These are phyloP conservation scores for Lachancea lanzarotensis DNA, from an alignment of 805 yeast species.

Conservation along the genomic window DNA sequence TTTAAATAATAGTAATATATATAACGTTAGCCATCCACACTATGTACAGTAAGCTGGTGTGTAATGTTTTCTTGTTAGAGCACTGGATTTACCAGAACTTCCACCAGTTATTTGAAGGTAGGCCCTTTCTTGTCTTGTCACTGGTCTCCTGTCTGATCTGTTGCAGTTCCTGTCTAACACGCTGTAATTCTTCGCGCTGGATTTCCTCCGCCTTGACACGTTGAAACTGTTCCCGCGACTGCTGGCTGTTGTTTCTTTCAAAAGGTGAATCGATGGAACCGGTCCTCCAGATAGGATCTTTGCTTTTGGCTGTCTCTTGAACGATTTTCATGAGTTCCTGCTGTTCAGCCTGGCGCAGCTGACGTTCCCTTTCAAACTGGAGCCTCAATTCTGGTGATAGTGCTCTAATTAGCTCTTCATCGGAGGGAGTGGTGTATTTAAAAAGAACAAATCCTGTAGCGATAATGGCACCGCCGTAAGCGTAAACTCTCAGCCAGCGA, in stretches of 20 bases:
- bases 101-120: conserved; percentile 33
- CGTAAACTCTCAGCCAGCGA: conserved; percentile 53
- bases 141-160: conserved; percentile 36
- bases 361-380: conserved; percentile 61
- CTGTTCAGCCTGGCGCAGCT: conserved; percentile 60
- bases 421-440: conserved; percentile 77
- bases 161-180: conserved; percentile 34
- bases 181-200: conserved; percentile 30
- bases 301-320: conserved; percentile 52
- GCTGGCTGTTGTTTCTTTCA: conserved; percentile 36
- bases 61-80: neutral
- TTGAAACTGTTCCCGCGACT: conserved; percentile 37
- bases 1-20: neutral
- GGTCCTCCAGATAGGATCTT: conserved; percentile 80
- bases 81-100: conserved; percentile 20
- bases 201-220: conserved; percentile 32
- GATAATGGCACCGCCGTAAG: conserved; percentile 59
- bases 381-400: conserved; percentile 80
- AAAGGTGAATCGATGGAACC: conserved; percentile 66
- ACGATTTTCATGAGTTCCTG: conserved; percentile 63
- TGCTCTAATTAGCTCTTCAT: conserved; percentile 64
- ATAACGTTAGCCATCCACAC: neutral
- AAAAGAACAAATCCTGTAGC: conserved; percentile 66
- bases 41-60: neutral
- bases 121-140: conserved; percentile 31